Evolutionary conservation across 1,284 basidiomycete genomes (phyloP).

Genomic region (Rhodotorula sp.): DNA sequence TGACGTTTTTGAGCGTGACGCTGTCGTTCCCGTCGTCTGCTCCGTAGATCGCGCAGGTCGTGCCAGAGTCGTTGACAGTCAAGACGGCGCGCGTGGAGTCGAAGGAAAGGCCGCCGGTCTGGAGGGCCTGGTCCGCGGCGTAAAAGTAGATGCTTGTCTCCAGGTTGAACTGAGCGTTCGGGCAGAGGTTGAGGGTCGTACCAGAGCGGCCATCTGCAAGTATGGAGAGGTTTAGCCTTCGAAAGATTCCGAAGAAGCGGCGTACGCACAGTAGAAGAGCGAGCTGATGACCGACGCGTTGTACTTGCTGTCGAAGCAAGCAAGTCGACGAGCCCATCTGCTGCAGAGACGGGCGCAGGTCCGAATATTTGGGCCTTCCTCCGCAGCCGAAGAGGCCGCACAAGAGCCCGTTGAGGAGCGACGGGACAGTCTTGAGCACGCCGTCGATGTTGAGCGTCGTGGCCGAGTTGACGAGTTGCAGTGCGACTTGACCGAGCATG

Average conservation of each 20-base stretch:
- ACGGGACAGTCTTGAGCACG: constrained; percentile 2
- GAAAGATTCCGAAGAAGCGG: background rate
- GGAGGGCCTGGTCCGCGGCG: constrained; percentile 53
- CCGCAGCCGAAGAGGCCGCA: constrained; percentile 4
- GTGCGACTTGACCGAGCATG: background rate
- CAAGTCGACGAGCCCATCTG: constrained; percentile 13
- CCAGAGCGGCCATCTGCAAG: constrained; percentile 44
- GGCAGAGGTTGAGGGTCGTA: constrained; percentile 52
- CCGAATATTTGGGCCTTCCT: background rate
- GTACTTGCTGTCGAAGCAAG: constrained; percentile 27
- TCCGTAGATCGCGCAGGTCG: constrained; percentile 4
- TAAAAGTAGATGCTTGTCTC: constrained; percentile 51
- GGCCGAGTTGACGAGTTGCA: background rate
- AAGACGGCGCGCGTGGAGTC: constrained; percentile 45
- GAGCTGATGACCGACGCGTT: constrained; percentile 31
- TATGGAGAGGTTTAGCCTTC: background rate
- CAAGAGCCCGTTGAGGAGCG: background rate
- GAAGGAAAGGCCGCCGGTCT: constrained; percentile 51
- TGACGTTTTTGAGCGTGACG: constrained; percentile 33
- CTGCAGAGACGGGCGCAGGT: background rate
- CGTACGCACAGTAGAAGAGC: constrained; percentile 23
- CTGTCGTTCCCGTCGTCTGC: constrained; percentile 26
- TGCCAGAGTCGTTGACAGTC: background rate
- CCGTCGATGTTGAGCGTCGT: constrained; percentile 8
- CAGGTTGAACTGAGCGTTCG: constrained; percentile 47